These are phyloP conservation scores for Corynascus novoguineensis DNA, from an alignment of 495 filamentous ascomycete genomes.

Conservation along the genomic window DNA sequence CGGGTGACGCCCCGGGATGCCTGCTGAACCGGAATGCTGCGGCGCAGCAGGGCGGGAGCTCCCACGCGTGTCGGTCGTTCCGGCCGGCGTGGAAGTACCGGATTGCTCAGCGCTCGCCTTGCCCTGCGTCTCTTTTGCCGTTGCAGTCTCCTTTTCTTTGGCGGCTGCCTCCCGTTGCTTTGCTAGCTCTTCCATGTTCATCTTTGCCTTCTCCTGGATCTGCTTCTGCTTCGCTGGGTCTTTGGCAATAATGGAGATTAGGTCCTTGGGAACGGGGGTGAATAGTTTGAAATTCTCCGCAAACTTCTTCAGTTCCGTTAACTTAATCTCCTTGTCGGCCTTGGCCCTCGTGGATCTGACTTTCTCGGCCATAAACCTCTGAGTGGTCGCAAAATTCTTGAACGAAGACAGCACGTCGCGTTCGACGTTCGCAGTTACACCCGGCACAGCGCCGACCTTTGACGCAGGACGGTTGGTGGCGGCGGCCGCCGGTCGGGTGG, in stretches of 20 bases:
- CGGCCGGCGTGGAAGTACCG: conserved; percentile 20
- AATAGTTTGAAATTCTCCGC: conserved; percentile 87
- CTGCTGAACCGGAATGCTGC: conserved; percentile 31
- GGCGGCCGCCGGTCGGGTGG: conserved; percentile 30
- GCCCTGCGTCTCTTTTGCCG: conserved; percentile 32
- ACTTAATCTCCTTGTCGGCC: conserved; percentile 79
- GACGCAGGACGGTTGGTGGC: conserved; percentile 37
- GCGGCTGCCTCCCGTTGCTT: conserved; percentile 34
- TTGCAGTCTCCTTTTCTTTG: conserved; percentile 37
- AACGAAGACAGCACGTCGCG: conserved; percentile 71
- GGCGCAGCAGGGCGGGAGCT: conserved; percentile 26
- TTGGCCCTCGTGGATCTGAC: conserved; percentile 64
- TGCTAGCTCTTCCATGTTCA: conserved; percentile 57
- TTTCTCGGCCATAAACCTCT: conserved; percentile 61
- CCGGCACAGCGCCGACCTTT: conserved; percentile 41
- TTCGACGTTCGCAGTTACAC: conserved; percentile 72
- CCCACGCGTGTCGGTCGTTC: conserved; percentile 26
- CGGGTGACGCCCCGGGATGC: conserved; percentile 32
- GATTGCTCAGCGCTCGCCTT: conserved; percentile 29
- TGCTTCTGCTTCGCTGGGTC: conserved; percentile 86
- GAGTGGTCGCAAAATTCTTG: conserved; percentile 63
- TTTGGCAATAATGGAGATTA: conserved; percentile 93
- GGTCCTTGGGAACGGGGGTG: conserved; percentile 83
- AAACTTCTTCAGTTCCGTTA: conserved; percentile 94
- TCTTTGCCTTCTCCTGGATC: conserved; percentile 80